These are phyloP conservation scores for Russula earlei DNA, from an alignment of 768 basidiomycete species.

Conservation along the genomic window DNA sequence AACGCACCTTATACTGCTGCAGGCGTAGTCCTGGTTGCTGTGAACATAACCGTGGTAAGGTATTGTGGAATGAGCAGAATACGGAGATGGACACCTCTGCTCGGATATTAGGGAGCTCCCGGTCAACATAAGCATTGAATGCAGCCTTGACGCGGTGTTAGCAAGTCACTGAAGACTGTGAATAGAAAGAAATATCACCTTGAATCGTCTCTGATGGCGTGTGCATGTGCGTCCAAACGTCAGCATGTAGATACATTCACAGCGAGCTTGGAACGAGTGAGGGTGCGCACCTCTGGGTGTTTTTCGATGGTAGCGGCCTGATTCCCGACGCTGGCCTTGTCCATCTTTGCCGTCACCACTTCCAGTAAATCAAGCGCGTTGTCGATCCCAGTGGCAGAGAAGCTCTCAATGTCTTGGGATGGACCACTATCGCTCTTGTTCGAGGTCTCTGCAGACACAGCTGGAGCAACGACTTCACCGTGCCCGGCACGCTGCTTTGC, in stretches of 20 bases:
- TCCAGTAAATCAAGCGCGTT: constrained; percentile 84
- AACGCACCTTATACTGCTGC: constrained; percentile 76
- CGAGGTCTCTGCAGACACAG: constrained; percentile 21
- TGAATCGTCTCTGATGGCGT: constrained; percentile 86
- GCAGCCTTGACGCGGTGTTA: constrained; percentile 43
- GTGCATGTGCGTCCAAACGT: constrained; percentile 10
- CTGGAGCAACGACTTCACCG: constrained; percentile 60
- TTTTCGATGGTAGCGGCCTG: constrained; percentile 84
- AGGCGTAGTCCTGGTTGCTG: constrained; percentile 85
- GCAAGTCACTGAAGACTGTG: not conserved
- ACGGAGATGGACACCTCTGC: constrained; percentile 45
- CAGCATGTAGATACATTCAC: no score
- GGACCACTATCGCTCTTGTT: constrained; percentile 26
- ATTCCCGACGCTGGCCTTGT: constrained; percentile 83
- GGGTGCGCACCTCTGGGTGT: constrained; percentile 79
- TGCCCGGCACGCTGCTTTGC: constrained; percentile 54
- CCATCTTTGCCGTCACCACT: constrained; percentile 84
- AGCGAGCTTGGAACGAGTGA: not conserved
- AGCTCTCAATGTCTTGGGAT: constrained; percentile 50
- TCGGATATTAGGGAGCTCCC: constrained; percentile 70
- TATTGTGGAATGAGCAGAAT: not conserved
- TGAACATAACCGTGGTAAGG: constrained; percentile 1
- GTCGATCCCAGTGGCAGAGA: constrained; percentile 80
- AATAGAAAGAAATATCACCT: constrained; percentile 38
- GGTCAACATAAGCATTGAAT: constrained; percentile 85